A percentile compares a stretch with the other conserved stretches of the same genome.
Evolutionary conservation across 2,329 filamentous ascomycete species (phyloP).

Genomic region (Aulographum hederae): DNA sequence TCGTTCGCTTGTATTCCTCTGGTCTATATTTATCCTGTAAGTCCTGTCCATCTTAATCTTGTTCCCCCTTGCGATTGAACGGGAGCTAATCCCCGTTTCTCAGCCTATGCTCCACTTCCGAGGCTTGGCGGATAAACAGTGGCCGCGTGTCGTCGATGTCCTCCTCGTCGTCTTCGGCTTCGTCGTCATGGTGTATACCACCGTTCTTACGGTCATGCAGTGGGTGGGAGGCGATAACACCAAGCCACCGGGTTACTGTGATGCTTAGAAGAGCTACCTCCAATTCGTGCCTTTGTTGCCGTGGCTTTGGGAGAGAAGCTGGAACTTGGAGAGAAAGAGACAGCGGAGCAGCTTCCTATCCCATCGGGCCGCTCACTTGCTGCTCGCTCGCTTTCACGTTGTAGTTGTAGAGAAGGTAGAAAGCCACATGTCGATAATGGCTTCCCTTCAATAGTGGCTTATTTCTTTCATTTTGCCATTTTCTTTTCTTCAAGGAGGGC

Average conservation of each 20-base stretch:
- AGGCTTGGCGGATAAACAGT: conserved; percentile 51
- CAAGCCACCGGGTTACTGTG: conserved; percentile 45
- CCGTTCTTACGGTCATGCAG: conserved; percentile 64
- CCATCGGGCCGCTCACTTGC: too few relatives aligned
- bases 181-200: conserved; percentile 83
- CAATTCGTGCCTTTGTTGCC: too few relatives aligned
- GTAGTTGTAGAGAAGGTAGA: too few relatives aligned
- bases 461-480: too few relatives aligned
- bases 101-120: conserved; percentile 81
- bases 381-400: too few relatives aligned
- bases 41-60: conserved; percentile 19
- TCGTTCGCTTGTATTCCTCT: conserved; percentile 96
- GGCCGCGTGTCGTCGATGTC: conserved; percentile 56
- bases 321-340: too few relatives aligned
- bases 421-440: too few relatives aligned
- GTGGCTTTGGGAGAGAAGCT: too few relatives aligned
- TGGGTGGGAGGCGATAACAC: conserved; percentile 50
- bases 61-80: conserved; percentile 1
- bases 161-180: conserved; percentile 64
- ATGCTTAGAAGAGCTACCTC: conserved; percentile 16
- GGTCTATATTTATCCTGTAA: conserved; percentile 93
- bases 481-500: too few relatives aligned
- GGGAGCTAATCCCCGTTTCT: conserved; percentile 13
- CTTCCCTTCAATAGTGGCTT: too few relatives aligned
- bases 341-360: too few relatives aligned